A percentile compares a stretch with the other conserved stretches of the same genome.
Evolutionary conservation across 1,284 basidiomycete species (phyloP).

Genomic region (Heterobasidion occidentale): DNA sequence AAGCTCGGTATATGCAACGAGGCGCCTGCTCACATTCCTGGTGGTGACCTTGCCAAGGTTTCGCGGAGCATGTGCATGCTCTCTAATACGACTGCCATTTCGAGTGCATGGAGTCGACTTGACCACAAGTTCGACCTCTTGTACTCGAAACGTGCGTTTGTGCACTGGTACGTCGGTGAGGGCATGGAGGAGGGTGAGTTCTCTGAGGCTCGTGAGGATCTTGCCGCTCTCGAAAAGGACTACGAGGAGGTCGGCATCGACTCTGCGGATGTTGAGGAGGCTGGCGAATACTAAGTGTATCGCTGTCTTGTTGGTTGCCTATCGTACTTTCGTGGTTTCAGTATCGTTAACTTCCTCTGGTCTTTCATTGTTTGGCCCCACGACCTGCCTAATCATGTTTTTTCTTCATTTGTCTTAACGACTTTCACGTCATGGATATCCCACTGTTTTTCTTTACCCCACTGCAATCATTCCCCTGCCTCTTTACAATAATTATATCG

Average conservation of each 20-base stretch:
- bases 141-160: slow-evolving; percentile 89
- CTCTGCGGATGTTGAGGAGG: slow-evolving; percentile 80
- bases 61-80: slow-evolving; percentile 87
- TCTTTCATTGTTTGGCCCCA: neutral
- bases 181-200: slow-evolving; percentile 99
- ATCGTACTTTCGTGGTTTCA: slow-evolving; percentile 13
- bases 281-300: slow-evolving; percentile 59
- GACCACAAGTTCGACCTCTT: slow-evolving; percentile 99
- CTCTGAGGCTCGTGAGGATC: slow-evolving; percentile 94
- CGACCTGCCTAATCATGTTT: neutral
- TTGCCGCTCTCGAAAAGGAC: slow-evolving; percentile 95
- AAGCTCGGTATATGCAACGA: slow-evolving; percentile 92
- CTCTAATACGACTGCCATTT: slow-evolving; percentile 83
- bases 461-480: neutral
- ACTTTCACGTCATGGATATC: neutral
- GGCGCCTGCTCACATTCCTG: slow-evolving; percentile 77
- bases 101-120: slow-evolving; percentile 81
- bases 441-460: slow-evolving; percentile 4
- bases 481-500: neutral
- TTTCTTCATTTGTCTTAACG: slow-evolving; percentile 15
- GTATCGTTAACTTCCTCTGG: neutral
- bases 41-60: slow-evolving; percentile 84
- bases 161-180: slow-evolving; percentile 94
- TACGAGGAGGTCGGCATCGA: slow-evolving; percentile 94
- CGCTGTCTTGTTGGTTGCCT: slow-evolving; percentile 15